Evolutionary conservation across 164 flowering plant genomes (phyloP).

Genomic region (Stephania japonica): DNA sequence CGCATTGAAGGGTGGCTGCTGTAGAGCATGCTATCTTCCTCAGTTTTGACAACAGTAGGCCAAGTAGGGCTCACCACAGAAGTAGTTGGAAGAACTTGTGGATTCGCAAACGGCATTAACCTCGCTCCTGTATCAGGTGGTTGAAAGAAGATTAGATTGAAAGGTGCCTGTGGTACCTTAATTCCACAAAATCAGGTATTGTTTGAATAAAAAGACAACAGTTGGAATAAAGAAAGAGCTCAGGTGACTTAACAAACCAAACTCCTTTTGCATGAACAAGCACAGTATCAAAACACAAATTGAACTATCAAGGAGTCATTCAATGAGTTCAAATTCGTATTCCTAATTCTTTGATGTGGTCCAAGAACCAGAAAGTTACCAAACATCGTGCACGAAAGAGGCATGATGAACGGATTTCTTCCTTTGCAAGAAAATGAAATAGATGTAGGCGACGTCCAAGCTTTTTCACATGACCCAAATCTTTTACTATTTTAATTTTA

Average conservation of each 20-base stretch:
- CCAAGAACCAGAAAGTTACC: background rate
- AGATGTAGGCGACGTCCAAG: background rate
- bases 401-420: background rate
- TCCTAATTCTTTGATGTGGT: background rate
- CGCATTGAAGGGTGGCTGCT: constrained; percentile 25
- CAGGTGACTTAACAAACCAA: background rate
- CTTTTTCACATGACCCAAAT: background rate
- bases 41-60: constrained; percentile 38
- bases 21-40: constrained; percentile 27
- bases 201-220: background rate
- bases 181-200: background rate
- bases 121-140: constrained; percentile 33
- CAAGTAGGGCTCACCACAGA: constrained; percentile 34
- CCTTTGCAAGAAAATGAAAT: background rate
- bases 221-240: background rate
- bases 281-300: background rate
- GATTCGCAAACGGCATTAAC: constrained; percentile 34
- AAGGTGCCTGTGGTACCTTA: too few relatives aligned
- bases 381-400: background rate
- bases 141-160: constrained; percentile 6
- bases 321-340: background rate
- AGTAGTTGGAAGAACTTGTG: constrained; percentile 32
- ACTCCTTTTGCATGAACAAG: background rate
- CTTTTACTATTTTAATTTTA: too few relatives aligned
- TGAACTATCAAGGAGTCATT: background rate